These are phyloP conservation scores for Curvularia eragrostidis DNA, from an alignment of 2,329 filamentous ascomycete species.

Conservation along the genomic window DNA sequence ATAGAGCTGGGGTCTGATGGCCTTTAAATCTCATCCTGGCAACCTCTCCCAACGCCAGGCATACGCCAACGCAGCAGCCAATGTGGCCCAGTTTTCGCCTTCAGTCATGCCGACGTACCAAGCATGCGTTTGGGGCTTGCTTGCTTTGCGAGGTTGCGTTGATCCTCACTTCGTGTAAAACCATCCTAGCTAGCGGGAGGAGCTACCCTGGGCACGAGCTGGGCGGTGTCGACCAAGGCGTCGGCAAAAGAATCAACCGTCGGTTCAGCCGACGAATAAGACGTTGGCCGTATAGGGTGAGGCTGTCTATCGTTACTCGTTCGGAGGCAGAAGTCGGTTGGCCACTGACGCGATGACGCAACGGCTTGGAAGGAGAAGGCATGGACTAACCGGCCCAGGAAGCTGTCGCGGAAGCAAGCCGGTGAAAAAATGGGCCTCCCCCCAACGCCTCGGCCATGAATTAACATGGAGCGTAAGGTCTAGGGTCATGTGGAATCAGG, in stretches of 20 bases:
- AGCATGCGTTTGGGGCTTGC: conserved; percentile 17
- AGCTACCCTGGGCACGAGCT: conserved; percentile 13
- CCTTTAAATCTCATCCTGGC: conserved; percentile 8
- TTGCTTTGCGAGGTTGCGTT: conserved; percentile 23
- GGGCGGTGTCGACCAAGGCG: conserved; percentile 30
- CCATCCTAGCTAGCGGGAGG: conserved; percentile 8
- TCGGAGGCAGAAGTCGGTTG: conserved; percentile 15
- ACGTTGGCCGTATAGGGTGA: neutral
- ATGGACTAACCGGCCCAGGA: conserved; percentile 6
- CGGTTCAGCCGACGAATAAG: conserved; percentile 13
- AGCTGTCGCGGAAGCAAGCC: conserved; percentile 10
- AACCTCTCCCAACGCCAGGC: neutral
- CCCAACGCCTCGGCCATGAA: conserved; percentile 7
- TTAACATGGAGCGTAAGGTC: conserved; percentile 9
- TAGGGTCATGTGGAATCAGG: conserved; percentile 8
- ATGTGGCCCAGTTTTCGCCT: conserved; percentile 9
- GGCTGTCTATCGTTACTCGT: conserved; percentile 30
- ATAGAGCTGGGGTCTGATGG: conserved; percentile 12
- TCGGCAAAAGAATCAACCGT: conserved; percentile 22
- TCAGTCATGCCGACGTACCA: conserved; percentile 7
- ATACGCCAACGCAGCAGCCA: conserved; percentile 6
- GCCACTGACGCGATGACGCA: conserved; percentile 30
- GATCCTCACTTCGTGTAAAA: conserved; percentile 14
- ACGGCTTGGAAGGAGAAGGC: conserved; percentile 17
- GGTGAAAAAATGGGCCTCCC: conserved; percentile 1